Base-by-base conservation (phyloP, 148 eudicot genomes). In the Fagopyrum tataricum region DNA sequence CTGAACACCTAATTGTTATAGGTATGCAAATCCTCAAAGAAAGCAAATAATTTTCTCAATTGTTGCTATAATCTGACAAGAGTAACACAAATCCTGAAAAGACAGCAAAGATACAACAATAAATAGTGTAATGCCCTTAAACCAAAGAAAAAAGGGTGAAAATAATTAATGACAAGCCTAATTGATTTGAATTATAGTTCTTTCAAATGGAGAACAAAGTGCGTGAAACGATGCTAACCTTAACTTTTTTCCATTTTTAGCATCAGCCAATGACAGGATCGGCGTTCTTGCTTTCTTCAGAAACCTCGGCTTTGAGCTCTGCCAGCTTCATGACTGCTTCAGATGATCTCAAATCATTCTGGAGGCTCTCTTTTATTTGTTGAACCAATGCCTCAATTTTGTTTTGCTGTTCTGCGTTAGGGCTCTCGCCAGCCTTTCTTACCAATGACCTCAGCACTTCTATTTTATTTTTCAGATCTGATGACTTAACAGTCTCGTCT, bases 381-480 rank as follows among this genome's bases (percentile, higher is more conserved):
- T 74, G 79, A 70, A 74, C 59, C 78, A 89, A 78, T 47, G 48
- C 80, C 76, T 75, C 78, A 76, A 93, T 85, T 83, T 78, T 88
- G 39, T 41, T 80, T 80, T 80, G 83, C 15, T 82, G 64, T 43
- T 86, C 91, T 11, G 41, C 62, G 80, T 82, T 81, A 47, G 89
- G 87, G 42, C 74, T 73, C 66, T 85, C 81, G 53, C 82, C 90
- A 17, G 82, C 90, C 68, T 81, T 88, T 7, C 41, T 85, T 43
- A 75, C 80, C 79, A 86, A 91, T 46, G 67, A 70, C 72, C 82
- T 88, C 74, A 94, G 73, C 82, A 76, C 18, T 62, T 89, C 84
- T n/a, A 94, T 82, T 72, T 86, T 91, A 73, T 81, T 76, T 74
- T 79, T 87, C 78, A 94, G 80, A 78, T 87, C 89, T 3, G 97